Evolutionary conservation across 2,329 filamentous ascomycete species (phyloP).

Genomic region (Phyllosticta paracitricarpa): DNA sequence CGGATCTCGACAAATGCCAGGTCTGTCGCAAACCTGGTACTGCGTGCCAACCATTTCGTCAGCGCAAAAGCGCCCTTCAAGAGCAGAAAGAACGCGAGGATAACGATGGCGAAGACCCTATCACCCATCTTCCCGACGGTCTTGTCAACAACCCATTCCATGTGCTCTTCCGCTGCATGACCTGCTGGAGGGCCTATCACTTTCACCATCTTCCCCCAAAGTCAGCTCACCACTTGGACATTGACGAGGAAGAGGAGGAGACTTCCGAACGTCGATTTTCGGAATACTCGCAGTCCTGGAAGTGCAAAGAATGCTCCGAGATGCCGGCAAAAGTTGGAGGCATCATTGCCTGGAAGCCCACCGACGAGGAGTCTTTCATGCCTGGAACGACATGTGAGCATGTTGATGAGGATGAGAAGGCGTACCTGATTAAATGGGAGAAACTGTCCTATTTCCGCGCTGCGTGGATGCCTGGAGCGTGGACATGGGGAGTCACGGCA

Average conservation of each 20-base stretch:
- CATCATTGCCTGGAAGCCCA: conserved; percentile 83
- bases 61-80: conserved; percentile 61
- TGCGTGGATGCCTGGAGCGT: conserved; percentile 78
- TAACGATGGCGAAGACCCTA: conserved; percentile 69
- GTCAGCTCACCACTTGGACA: conserved; percentile 32
- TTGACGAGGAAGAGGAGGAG: conserved; percentile 36
- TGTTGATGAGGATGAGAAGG: conserved; percentile 67
- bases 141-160: conserved; percentile 67
- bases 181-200: conserved; percentile 73
- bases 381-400: conserved; percentile 43
- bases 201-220: conserved; percentile 65
- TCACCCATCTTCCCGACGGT: conserved; percentile 50
- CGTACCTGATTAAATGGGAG: conserved; percentile 89
- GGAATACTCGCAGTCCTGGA: conserved; percentile 67
- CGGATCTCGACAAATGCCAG: conserved; percentile 62
- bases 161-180: conserved; percentile 72
- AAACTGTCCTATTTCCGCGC: conserved; percentile 70
- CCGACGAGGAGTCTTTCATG: conserved; percentile 46
- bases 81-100: conserved; percentile 75
- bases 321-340: conserved; percentile 57
- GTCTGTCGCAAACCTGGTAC: conserved; percentile 54
- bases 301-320: conserved; percentile 66
- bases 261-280: conserved; percentile 53
- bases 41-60: conserved; percentile 66
- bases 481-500: conserved; percentile 67